Percentiles rank a stretch among this genome's conserved stretches.
These are phyloP conservation scores for Cercospora citrullina DNA, from an alignment of 2,329 filamentous ascomycete genomes.

Conservation along the genomic window DNA sequence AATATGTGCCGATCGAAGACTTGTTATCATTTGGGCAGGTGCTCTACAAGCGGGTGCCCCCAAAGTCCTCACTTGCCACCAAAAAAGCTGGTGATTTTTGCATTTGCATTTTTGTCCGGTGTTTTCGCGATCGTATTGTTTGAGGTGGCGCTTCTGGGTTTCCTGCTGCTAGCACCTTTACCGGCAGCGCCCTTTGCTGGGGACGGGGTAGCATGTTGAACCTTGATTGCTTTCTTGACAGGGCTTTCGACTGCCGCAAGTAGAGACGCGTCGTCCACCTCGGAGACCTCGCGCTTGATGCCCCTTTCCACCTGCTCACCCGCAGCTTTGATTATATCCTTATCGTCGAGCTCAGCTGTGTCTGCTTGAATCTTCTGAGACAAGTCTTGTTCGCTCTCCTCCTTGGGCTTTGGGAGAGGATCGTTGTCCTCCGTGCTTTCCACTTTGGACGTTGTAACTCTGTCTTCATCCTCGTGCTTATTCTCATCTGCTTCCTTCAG, in stretches of 20 bases:
- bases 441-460: constrained; percentile 45
- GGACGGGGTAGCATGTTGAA: constrained; percentile 32
- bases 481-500: constrained; percentile 39
- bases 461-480: constrained; percentile 43
- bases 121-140: constrained; percentile 54
- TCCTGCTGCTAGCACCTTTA: constrained; percentile 35
- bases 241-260: constrained; percentile 35
- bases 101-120: constrained; percentile 51
- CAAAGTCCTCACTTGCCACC: constrained; percentile 41
- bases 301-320: constrained; percentile 35
- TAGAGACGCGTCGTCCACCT: constrained; percentile 37
- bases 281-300: constrained; percentile 53
- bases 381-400: constrained; percentile 29
- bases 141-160: constrained; percentile 58
- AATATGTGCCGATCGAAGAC: background rate
- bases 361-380: constrained; percentile 49
- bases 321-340: constrained; percentile 29
- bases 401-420: constrained; percentile 47
- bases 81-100: constrained; percentile 61
- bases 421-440: constrained; percentile 55
- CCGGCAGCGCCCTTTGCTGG: constrained; percentile 25
- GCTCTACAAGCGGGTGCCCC: background rate
- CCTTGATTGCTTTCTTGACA: constrained; percentile 42
- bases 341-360: constrained; percentile 40
- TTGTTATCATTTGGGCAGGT: background rate